phyloP scores from a whole-genome alignment of 345 rosid species.

The Dipteronia dyeriana region DNA sequence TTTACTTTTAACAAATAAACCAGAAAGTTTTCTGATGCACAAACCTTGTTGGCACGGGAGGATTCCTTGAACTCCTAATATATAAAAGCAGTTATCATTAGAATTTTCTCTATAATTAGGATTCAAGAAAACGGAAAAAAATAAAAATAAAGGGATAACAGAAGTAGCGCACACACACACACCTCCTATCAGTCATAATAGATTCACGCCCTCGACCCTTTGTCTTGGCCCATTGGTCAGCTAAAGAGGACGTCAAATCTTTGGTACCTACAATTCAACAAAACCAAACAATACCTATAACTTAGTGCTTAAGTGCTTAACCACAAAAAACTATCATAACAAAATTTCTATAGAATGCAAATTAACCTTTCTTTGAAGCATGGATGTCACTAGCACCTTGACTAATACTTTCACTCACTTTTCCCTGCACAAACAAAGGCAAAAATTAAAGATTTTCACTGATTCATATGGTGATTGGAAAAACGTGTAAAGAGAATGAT shows the following conservation, averaged over 20 bases:
- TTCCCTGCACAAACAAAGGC: constrained; percentile 41
- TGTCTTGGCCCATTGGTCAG: constrained; percentile 32
- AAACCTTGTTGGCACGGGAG: constrained; percentile 39
- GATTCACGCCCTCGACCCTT: constrained; percentile 42
- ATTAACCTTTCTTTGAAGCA: constrained; percentile 50
- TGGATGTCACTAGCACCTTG: constrained; percentile 29
- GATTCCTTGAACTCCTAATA: constrained; percentile 31
- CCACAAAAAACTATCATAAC: constrained; percentile 9
- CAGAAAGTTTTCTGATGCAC: constrained; percentile 7
- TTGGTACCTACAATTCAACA: constrained; percentile 28
- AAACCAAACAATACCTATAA: constrained; percentile 26
- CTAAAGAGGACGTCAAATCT: constrained; percentile 25
- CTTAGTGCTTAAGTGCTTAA: constrained; percentile 19
- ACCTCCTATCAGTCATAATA: constrained; percentile 47
- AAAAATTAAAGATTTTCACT: constrained; percentile 9
- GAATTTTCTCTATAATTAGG: constrained; percentile 5
- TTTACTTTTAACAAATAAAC: neutral
- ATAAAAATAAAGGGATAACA: neutral
- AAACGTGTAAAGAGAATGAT: neutral
- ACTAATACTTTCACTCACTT: constrained; percentile 28
- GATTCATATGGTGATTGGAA: neutral
- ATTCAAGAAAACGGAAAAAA: neutral
- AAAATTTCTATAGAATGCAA: constrained; percentile 18
- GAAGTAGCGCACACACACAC: constrained; percentile 23
- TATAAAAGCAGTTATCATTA: constrained; percentile 3